Base-by-base conservation (phyloP, 306 rosid genomes). In the Luffa aegyptiaca region DNA sequence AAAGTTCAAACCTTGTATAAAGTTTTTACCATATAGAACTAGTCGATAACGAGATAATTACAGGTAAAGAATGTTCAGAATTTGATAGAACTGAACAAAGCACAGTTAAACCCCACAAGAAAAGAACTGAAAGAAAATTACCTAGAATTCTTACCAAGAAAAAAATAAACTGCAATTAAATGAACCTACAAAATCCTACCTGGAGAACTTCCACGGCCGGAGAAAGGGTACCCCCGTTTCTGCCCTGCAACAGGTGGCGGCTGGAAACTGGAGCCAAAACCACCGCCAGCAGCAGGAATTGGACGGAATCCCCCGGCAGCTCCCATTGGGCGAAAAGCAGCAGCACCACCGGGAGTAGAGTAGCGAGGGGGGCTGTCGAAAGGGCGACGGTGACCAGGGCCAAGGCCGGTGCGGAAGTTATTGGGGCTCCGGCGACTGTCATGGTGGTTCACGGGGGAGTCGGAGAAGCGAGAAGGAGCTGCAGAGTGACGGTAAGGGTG, bases 141-240 rank as follows among this genome's bases (percentile, higher is more conserved):
- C 48, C 48, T 37, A 18, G 14, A 37, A 26, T 18, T 64, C 71
- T 64, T 14, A 14, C 7, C 45, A 64, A 33, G 0, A 5, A 33
- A 36, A 41, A 14, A 33, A 33, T 6, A 71, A 36, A 56, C 12
- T 14, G 39, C 2, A 79, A 72, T n/a, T 9, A 20, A 58, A 26
- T 41, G 21, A 59, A 61, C 45, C 57, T 41, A 41, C 16, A 56
- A 74, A 69, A 44, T 44, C n/a, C 2, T 18, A 94, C 97, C 98
- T 9, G 96, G 98, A 35, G 96, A 94, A 42, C 85, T 83, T 42
- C 88, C 93, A 0, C 88, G 89, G 36, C 83, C 89, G 31, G 89
- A 83, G 84, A 83, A 86, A 61, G 95, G 87, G 81, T 86, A 86
- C 64, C 89, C 96, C 59, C 98, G 93, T 80, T 94, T 94, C 86